Evolutionary conservation across 257 asterid genomes (phyloP).

Genomic region (Cordia subcordata): DNA sequence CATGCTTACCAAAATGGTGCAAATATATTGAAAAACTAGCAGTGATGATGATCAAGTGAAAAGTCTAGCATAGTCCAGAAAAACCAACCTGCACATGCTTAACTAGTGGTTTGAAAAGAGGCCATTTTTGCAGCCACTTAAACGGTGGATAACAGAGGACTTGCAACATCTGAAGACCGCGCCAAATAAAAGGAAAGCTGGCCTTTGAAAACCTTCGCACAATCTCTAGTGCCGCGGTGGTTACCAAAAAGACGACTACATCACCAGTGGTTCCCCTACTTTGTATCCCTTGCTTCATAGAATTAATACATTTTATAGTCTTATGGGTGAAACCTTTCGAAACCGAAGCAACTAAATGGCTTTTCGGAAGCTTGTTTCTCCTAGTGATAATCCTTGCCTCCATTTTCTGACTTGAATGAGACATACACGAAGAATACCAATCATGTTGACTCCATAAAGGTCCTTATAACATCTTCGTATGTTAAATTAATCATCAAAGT

Average conservation of each 20-base stretch:
- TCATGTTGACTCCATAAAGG: constrained; percentile 2
- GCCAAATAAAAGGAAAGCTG: constrained; percentile 40
- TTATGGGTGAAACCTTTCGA: constrained; percentile 29
- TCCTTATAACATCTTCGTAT: constrained; percentile 6
- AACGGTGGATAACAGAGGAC: constrained; percentile 30
- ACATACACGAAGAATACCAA: constrained; percentile 15
- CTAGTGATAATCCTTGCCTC: constrained; percentile 16
- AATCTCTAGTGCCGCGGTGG: constrained; percentile 34
- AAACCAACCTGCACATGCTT: constrained; percentile 30
- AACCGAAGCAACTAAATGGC: constrained; percentile 23
- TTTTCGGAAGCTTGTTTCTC: constrained; percentile 21
- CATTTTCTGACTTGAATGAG: constrained; percentile 15
- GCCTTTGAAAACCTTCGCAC: constrained; percentile 38
- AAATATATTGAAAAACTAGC: background rate
- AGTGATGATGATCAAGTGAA: background rate
- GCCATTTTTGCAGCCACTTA: constrained; percentile 43
- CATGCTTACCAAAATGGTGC: background rate
- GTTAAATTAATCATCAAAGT: no score
- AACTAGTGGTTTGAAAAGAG: constrained; percentile 26
- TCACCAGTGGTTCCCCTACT: constrained; percentile 26
- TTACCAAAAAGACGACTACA: constrained; percentile 23
- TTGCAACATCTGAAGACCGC: constrained; percentile 40
- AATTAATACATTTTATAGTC: constrained; percentile 25
- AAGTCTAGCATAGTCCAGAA: background rate
- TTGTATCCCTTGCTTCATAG: constrained; percentile 19